Conservation (phyloP, 2,329 filamentous ascomycete genomes). For the Grosmannia huntii region DNA sequence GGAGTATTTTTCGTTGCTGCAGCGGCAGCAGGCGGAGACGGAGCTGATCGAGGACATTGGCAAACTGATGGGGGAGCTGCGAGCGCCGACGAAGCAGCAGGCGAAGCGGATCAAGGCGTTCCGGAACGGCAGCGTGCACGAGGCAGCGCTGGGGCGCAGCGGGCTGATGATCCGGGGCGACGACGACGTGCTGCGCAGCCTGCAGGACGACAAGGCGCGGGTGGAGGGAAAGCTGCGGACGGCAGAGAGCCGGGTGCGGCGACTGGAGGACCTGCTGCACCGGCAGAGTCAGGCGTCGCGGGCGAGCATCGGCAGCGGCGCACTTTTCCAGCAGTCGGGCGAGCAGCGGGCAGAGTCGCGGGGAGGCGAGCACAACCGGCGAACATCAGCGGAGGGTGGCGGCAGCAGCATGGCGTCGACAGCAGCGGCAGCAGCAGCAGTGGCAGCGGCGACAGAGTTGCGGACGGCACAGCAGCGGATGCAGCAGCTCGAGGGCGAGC, state of each 20-base stretch:
- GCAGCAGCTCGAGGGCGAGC: neutral
- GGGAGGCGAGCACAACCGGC: constrained; percentile 26
- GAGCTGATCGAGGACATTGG: constrained; percentile 57
- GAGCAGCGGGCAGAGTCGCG: constrained; percentile 34
- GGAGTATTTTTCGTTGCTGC: constrained; percentile 55
- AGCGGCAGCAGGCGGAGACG: constrained; percentile 51
- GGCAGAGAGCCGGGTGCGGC: constrained; percentile 80
- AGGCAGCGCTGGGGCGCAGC: constrained; percentile 75
- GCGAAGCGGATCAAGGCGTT: constrained; percentile 81
- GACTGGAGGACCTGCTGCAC: constrained; percentile 85
- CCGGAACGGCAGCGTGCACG: constrained; percentile 91
- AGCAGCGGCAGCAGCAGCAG: neutral
- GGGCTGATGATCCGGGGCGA: constrained; percentile 78
- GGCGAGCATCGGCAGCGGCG: constrained; percentile 32
- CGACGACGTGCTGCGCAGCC: constrained; percentile 61
- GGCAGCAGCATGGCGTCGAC: neutral
- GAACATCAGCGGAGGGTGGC: constrained; percentile 31
- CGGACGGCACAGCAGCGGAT: constrained; percentile 44
- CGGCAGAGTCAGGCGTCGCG: constrained; percentile 55
- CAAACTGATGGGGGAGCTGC: constrained; percentile 67
- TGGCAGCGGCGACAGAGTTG: constrained; percentile 44
- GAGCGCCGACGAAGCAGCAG: constrained; percentile 73
- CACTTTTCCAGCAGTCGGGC: constrained; percentile 33
- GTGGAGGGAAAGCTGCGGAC: constrained; percentile 63
- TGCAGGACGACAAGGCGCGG: constrained; percentile 74